These are phyloP conservation scores for Triangularia verruculosa DNA, from an alignment of 2,329 filamentous ascomycete genomes.

Conservation along the genomic window DNA sequence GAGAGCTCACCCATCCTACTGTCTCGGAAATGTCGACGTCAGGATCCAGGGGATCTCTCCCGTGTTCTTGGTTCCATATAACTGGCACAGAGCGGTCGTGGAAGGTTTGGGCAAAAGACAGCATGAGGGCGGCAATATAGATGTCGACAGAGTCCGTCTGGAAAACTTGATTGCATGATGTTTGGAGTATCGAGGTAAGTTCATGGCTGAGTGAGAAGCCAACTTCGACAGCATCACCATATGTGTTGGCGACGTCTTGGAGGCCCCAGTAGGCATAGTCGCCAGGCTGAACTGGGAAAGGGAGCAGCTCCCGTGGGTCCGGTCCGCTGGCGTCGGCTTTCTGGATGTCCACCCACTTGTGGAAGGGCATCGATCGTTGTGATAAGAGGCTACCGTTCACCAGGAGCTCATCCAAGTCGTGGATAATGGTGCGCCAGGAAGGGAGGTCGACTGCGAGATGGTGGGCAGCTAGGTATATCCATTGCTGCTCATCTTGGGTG, in stretches of 20 bases:
- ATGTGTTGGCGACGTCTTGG: conserved; percentile 41
- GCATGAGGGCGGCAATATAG: conserved; percentile 51
- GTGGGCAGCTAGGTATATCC: conserved; percentile 50
- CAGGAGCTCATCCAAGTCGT: conserved; percentile 50
- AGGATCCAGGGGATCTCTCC: conserved; percentile 42
- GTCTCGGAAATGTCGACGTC: conserved; percentile 54
- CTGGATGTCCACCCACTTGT: conserved; percentile 49
- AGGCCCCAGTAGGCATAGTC: conserved; percentile 50
- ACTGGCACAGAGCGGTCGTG: conserved; percentile 49
- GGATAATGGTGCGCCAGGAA: conserved; percentile 50
- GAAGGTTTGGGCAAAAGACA: conserved; percentile 56
- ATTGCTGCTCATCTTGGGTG: conserved; percentile 43
- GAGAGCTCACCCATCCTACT: conserved; percentile 59
- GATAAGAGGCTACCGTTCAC: conserved; percentile 44
- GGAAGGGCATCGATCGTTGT: conserved; percentile 45
- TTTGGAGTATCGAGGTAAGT: conserved; percentile 42
- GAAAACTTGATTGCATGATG: conserved; percentile 44
- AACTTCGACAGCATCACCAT: conserved; percentile 41
- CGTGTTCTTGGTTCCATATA: conserved; percentile 54
- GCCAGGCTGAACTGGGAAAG: conserved; percentile 40
- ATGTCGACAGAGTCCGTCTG: conserved; percentile 53
- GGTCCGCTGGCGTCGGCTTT: conserved; percentile 36
- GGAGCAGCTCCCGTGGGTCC: conserved; percentile 33
- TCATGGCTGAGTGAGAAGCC: conserved; percentile 45
- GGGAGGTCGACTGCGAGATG: conserved; percentile 50